Percentiles rank a stretch among this genome's conserved stretches.
These are phyloP conservation scores for Chenopodium quinoa DNA, from an alignment of 148 eudicot genomes.

Conservation along the genomic window DNA sequence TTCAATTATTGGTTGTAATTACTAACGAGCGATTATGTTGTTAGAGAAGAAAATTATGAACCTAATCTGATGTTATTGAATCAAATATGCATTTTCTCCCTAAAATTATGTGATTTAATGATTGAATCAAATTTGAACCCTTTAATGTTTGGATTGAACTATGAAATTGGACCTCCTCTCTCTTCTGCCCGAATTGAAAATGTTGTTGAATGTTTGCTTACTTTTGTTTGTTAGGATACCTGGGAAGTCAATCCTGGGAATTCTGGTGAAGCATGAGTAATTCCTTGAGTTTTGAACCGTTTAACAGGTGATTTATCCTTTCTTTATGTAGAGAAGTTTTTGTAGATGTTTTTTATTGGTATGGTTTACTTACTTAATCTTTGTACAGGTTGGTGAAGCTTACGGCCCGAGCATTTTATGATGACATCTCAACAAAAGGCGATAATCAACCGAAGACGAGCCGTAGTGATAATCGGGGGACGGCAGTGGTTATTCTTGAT, in stretches of 20 bases:
- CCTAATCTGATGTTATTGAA: too few species aligned
- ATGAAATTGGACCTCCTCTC: too few species aligned
- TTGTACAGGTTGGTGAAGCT: constrained; percentile 78
- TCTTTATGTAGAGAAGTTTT: neutral
- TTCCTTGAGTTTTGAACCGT: constrained; percentile 41
- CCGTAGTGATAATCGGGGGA: constrained; percentile 83
- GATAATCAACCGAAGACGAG: constrained; percentile 77
- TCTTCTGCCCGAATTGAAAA: too few species aligned
- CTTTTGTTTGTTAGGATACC: neutral
- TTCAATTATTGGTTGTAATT: too few species aligned
- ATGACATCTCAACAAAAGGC: constrained; percentile 81
- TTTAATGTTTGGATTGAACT: too few species aligned
- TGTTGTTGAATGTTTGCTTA: neutral
- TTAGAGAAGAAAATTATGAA: too few species aligned
- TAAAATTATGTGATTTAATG: too few species aligned
- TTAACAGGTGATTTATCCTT: constrained; percentile 30
- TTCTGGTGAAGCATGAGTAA: constrained; percentile 2
- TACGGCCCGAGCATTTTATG: constrained; percentile 87
- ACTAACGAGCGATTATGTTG: too few species aligned
- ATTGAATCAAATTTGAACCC: too few species aligned
- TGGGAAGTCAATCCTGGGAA: neutral
- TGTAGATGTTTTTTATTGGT: neutral
- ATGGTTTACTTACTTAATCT: neutral
- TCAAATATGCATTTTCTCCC: too few species aligned
- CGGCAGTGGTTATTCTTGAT: constrained; percentile 93